Conservation (phyloP, 169 alveolate genomes). For the Cryptosporidium sp. region DNA sequence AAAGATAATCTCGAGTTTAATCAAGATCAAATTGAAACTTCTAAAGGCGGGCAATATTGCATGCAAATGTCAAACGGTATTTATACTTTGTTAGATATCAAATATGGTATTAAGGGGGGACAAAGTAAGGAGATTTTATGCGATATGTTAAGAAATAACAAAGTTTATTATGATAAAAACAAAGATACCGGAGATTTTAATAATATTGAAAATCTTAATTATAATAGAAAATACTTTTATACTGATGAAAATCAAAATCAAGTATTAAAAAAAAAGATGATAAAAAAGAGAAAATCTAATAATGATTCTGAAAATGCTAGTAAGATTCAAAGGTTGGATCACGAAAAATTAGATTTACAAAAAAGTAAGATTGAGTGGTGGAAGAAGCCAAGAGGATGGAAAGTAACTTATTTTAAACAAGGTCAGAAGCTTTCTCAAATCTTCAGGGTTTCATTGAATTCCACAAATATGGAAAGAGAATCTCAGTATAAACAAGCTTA, state of each 20-base stretch:
- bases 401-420: conserved; percentile 43
- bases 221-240: neutral
- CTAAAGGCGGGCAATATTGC: neutral
- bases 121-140: conserved; percentile 9
- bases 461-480: conserved; percentile 36
- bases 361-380: conserved; percentile 61
- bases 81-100: conserved; percentile 47
- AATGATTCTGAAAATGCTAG: neutral
- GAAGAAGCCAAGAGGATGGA: conserved; percentile 76
- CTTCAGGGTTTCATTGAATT: conserved; percentile 33
- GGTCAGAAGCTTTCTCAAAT: conserved; percentile 37
- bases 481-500: conserved; percentile 62
- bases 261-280: neutral
- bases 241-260: neutral
- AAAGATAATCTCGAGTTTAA: neutral
- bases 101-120: conserved; percentile 22
- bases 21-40: neutral
- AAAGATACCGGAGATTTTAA: neutral
- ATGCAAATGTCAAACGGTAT: conserved; percentile 31
- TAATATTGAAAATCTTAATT: neutral
- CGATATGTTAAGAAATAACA: conserved; percentile 1
- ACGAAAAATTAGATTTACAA: neutral
- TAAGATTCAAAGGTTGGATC: neutral
- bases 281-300: neutral
- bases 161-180: neutral